These are phyloP conservation scores for Pharnaceum exiguum DNA, from an alignment of 148 eudicot species.

Conservation along the genomic window DNA sequence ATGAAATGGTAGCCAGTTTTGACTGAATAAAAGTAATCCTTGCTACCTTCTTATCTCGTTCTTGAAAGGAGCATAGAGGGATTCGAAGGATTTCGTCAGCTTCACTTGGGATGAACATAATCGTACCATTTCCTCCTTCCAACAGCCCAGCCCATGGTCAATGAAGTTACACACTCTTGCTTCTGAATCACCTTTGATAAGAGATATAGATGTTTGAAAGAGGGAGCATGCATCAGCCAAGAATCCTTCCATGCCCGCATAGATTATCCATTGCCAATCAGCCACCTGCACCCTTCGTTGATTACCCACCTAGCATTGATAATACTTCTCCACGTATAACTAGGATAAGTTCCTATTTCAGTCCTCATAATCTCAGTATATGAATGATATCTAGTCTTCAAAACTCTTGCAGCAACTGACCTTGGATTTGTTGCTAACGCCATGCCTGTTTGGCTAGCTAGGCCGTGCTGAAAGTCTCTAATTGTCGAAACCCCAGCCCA, in stretches of 20 bases:
- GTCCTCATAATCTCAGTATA: not conserved
- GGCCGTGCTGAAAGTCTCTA: not conserved
- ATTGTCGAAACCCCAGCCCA: not conserved
- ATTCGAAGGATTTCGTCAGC: no score
- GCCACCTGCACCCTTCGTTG: not conserved
- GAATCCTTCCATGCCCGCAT: not conserved
- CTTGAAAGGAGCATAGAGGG: no score
- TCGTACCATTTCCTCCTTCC: no score
- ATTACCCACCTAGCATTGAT: not conserved
- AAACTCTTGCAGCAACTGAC: not conserved
- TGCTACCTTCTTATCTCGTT: no score
- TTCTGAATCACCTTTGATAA: no score
- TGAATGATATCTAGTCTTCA: not conserved
- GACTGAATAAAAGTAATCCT: no score
- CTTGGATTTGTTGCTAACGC: not conserved
- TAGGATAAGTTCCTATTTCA: not conserved
- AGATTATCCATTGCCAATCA: not conserved
- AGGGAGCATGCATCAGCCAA: not conserved
- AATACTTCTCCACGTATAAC: not conserved
- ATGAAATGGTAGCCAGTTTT: no score
- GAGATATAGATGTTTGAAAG: no score
- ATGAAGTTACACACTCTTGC: no score
- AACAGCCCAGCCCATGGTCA: no score
- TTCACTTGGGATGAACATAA: no score
- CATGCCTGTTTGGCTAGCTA: not conserved